Evolutionary conservation across 2,329 filamentous ascomycete species (phyloP).

Genomic region (Rugonectria rugulosa): DNA sequence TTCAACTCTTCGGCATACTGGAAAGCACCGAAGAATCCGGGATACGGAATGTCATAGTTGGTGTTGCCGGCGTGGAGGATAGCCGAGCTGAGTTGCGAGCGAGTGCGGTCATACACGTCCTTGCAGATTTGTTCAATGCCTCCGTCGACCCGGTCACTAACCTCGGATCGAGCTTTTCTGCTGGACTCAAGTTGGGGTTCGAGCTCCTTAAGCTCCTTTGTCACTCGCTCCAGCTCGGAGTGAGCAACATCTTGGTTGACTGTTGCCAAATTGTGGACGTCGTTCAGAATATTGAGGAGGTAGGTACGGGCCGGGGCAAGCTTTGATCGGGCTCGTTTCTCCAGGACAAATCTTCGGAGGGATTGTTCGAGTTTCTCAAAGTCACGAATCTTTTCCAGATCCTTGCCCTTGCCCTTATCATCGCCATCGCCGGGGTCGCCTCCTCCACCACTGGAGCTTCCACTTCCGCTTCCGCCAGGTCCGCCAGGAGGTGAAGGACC

Average conservation of each 20-base stretch:
- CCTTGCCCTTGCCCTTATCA: slow-evolving; percentile 81
- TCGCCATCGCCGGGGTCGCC: slow-evolving; percentile 65
- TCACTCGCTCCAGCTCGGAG: slow-evolving; percentile 83
- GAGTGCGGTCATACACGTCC: slow-evolving; percentile 85
- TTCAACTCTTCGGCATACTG: slow-evolving; percentile 94
- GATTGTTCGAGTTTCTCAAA: slow-evolving; percentile 92
- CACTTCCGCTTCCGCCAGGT: slow-evolving; percentile 61
- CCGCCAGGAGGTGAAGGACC: slow-evolving; percentile 64
- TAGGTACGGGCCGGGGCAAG: slow-evolving; percentile 96
- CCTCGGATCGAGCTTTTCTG: slow-evolving; percentile 78
- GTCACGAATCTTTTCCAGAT: slow-evolving; percentile 85
- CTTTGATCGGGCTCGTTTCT: slow-evolving; percentile 95
- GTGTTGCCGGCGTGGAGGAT: slow-evolving; percentile 80
- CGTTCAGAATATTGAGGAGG: slow-evolving; percentile 88
- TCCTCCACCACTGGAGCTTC: slow-evolving; percentile 61
- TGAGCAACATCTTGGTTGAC: slow-evolving; percentile 90
- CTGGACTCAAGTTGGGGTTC: slow-evolving; percentile 87
- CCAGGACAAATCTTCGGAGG: slow-evolving; percentile 88
- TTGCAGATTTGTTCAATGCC: slow-evolving; percentile 86
- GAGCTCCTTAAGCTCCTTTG: slow-evolving; percentile 78
- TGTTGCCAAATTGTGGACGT: slow-evolving; percentile 81
- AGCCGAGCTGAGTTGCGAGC: slow-evolving; percentile 75
- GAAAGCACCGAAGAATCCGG: slow-evolving; percentile 84
- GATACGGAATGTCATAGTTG: slow-evolving; percentile 85
- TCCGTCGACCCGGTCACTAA: slow-evolving; percentile 81